phyloP scores from a whole-genome alignment of 2,329 filamentous ascomycete species.

The Cryphonectria carpinicola region DNA sequence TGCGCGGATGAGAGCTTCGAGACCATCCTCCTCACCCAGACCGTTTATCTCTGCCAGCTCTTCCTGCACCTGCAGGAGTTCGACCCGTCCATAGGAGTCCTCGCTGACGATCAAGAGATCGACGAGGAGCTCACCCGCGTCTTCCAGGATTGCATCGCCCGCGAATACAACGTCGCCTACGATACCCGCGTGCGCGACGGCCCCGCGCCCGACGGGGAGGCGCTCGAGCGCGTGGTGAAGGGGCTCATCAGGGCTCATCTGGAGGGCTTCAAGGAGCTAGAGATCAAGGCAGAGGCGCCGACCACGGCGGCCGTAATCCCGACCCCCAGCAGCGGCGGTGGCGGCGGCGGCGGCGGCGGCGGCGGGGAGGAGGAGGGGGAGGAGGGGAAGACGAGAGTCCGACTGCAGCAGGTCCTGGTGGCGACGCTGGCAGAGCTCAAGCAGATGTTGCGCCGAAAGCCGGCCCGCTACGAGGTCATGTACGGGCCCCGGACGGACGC shows the following conservation, averaged over 20 bases:
- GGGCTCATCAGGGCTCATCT: constrained; percentile 26
- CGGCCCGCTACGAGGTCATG: constrained; percentile 22
- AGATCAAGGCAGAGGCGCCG: neutral
- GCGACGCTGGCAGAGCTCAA: constrained; percentile 23
- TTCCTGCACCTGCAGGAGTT: constrained; percentile 29
- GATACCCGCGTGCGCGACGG: constrained; percentile 15
- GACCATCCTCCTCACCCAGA: constrained; percentile 29
- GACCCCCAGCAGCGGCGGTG: neutral
- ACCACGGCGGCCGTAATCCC: neutral
- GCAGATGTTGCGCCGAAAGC: constrained; percentile 15
- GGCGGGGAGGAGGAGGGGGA: neutral
- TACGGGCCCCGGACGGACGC: constrained; percentile 25
- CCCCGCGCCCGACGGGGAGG: constrained; percentile 26
- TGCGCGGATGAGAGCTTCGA: constrained; percentile 26
- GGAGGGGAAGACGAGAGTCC: constrained; percentile 2
- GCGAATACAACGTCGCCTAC: constrained; percentile 27
- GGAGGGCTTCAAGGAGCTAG: neutral
- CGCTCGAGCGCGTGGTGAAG: constrained; percentile 27
- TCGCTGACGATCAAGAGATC: constrained; percentile 14
- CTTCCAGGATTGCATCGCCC: constrained; percentile 27
- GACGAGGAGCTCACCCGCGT: constrained; percentile 28
- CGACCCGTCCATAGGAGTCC: constrained; percentile 24
- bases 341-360: constrained; percentile 6
- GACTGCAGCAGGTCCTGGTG: constrained; percentile 23
- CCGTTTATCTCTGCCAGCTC: constrained; percentile 29